phyloP scores from a whole-genome alignment of 2,329 filamentous ascomycete species.

The Colletotrichum noveboracense region DNA sequence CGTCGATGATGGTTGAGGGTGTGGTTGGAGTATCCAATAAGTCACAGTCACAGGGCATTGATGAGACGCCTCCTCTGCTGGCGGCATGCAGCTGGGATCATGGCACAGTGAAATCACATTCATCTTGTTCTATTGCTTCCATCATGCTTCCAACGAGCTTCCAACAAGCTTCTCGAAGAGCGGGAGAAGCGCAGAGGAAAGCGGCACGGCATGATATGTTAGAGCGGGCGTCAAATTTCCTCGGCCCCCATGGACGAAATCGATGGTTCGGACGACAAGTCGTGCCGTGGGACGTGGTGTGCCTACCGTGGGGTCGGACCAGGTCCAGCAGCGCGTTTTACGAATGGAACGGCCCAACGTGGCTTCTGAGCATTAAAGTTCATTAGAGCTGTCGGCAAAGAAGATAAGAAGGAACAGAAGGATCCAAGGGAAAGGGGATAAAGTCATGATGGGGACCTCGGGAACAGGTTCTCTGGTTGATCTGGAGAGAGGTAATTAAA shows the following conservation, averaged over 20 bases:
- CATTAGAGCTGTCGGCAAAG: neutral
- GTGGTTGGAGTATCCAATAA: neutral
- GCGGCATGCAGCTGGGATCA: neutral
- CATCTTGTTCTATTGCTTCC: slow-evolving; percentile 5
- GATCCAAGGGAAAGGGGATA: neutral
- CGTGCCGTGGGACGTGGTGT: neutral
- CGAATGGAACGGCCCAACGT: neutral
- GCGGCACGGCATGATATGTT: neutral
- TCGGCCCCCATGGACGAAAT: neutral
- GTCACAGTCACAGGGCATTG: neutral
- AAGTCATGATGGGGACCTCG: neutral
- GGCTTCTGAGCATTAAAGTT: neutral
- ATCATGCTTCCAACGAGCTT: slow-evolving; percentile 11
- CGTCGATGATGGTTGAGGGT: neutral
- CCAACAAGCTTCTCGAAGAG: slow-evolving; percentile 9
- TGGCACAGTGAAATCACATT: neutral
- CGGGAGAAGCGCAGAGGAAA: neutral
- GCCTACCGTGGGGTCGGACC: neutral
- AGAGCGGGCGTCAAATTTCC: neutral
- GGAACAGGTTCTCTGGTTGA: neutral
- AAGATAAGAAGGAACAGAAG: neutral
- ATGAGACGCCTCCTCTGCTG: neutral
- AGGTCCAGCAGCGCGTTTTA: neutral
- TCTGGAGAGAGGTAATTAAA: slow-evolving; percentile 1
- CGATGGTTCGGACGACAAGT: neutral